Base-by-base conservation (phyloP, 805 yeast species). In the Yarrowia porcina region DNA sequence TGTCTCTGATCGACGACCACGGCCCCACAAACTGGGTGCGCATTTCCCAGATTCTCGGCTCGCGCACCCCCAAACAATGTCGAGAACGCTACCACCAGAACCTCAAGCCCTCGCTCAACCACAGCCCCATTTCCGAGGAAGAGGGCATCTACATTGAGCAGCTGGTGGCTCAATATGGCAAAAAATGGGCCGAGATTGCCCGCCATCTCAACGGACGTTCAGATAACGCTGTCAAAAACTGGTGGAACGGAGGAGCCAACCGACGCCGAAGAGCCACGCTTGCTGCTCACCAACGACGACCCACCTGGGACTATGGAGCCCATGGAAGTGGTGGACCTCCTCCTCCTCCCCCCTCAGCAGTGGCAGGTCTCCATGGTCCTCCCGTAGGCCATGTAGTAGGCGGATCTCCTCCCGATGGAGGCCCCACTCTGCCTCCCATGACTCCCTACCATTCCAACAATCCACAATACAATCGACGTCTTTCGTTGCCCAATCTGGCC, bases 181-280 rank as follows among this genome's bases (percentile, higher is more conserved):
- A 90, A 73, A 82, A 89, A 69, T 90, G 97, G 97, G 97, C 97
- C 0, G 96, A 89, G 70, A 91, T 90, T 49, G 90, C 96, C 17
- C 81, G 96, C 60, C 96, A 90, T 73, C 76, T 90, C 64, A 87
- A 88, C 66, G 96, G 97, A 1, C 78, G 97, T 61, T 82, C 88
- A n/a, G 97, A 90, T 73, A 90, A 90, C 73, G 91, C 96, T 20
- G 89, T 90, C 69, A 90, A 90, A 72, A 91, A 91, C 75, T 91
- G 97, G 97, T 90, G 97, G 97, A 90, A 90, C 71, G 96, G 97
- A 4, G 96, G 96, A 9, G 93, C 96, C 13, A 90, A 89, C 72
- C 79, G 96, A 65, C 78, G 96, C 65, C 81, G 94, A 69, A 28
- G 72, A 23, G 68, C 69, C 20, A 65, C 69, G n/a, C 50, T 68